Evolutionary conservation across 1,139 yeast species (phyloP).

Genomic region (Yamadazyma atmosphaerica): DNA sequence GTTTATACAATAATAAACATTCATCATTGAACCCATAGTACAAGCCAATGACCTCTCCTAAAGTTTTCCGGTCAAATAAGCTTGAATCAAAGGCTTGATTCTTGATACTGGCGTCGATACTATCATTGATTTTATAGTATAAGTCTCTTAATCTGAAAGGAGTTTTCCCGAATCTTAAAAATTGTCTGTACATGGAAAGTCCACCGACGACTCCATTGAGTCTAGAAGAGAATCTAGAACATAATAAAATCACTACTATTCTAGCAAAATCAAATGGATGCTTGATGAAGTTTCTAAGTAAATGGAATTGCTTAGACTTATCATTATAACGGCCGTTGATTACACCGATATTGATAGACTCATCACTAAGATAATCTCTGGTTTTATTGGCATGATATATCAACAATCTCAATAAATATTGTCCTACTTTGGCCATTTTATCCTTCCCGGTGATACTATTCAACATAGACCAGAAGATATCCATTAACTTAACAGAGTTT

Average conservation of each 20-base stretch:
- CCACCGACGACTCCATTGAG: conserved; percentile 47
- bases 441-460: conserved; percentile 67
- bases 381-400: conserved; percentile 48
- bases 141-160: conserved; percentile 54
- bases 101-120: conserved; percentile 10
- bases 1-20: conserved; percentile 51
- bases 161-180: conserved; percentile 69
- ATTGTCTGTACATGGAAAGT: conserved; percentile 63
- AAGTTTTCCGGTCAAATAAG: conserved; percentile 42
- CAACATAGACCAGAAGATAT: conserved; percentile 52
- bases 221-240: conserved; percentile 31
- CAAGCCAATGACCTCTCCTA: conserved; percentile 52
- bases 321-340: conserved; percentile 36
- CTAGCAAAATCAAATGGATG: conserved; percentile 45
- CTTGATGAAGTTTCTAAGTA: conserved; percentile 37
- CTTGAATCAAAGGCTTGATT: conserved; percentile 11
- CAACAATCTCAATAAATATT: conserved; percentile 56
- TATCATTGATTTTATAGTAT: conserved; percentile 20
- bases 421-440: conserved; percentile 63
- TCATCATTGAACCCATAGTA: conserved; percentile 69
- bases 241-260: conserved; percentile 35
- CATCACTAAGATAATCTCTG: conserved; percentile 38
- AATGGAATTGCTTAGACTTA: conserved; percentile 32
- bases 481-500: conserved; percentile 23
- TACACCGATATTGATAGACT: conserved; percentile 27